Conservation (phyloP, 2,329 filamentous ascomycete genomes). For the Xylariales sp. region DNA sequence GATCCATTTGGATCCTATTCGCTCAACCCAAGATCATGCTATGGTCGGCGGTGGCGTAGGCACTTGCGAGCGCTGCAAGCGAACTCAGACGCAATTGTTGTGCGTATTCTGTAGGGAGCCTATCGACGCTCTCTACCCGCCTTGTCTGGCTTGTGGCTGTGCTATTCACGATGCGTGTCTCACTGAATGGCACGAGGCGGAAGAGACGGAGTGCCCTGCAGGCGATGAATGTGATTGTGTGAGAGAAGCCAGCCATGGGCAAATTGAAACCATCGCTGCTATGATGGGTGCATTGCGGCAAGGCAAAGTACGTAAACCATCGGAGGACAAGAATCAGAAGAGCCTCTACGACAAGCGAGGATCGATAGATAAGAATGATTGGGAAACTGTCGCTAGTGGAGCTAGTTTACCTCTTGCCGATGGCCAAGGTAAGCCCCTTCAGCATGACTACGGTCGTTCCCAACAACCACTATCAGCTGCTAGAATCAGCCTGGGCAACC, state of each 20-base stretch:
- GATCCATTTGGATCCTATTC: conserved; percentile 70
- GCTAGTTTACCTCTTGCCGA: conserved; percentile 45
- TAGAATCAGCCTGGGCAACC: conserved; percentile 58
- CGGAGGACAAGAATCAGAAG: conserved; percentile 36
- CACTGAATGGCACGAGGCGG: conserved; percentile 67
- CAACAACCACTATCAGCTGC: conserved; percentile 55
- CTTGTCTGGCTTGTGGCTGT: conserved; percentile 73
- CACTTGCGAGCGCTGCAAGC: conserved; percentile 62
- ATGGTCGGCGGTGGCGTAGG: conserved; percentile 55
- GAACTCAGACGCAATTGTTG: conserved; percentile 65
- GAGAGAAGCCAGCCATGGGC: conserved; percentile 65
- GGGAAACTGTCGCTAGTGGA: conserved; percentile 52
- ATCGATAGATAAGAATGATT: conserved; percentile 51
- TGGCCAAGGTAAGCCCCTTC: conserved; percentile 46
- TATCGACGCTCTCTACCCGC: conserved; percentile 68
- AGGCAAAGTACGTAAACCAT: conserved; percentile 49
- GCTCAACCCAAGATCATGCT: conserved; percentile 60
- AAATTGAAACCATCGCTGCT: conserved; percentile 71
- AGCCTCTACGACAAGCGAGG: conserved; percentile 35
- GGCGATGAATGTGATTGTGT: conserved; percentile 74
- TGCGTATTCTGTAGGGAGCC: conserved; percentile 74
- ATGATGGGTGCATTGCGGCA: conserved; percentile 59
- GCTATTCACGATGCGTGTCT: conserved; percentile 69
- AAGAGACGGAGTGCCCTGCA: conserved; percentile 68
- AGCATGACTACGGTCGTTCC: conserved; percentile 34